Conservation (phyloP, 1,139 yeast species). For the Debaryomycetaceae sp. region DNA sequence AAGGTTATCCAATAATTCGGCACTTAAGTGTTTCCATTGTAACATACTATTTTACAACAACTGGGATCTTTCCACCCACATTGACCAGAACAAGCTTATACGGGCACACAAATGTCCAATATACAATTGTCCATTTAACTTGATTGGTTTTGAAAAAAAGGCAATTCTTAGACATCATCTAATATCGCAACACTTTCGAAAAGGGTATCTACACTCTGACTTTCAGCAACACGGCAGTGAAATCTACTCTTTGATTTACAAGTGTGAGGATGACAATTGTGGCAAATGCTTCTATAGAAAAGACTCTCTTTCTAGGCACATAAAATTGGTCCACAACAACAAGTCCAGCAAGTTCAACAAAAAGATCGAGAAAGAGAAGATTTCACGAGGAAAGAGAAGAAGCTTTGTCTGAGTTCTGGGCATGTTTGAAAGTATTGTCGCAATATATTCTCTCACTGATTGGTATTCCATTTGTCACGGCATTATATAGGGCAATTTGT, state of each 20-base stretch:
- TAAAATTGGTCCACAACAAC: constrained; percentile 43
- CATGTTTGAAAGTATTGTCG: neutral
- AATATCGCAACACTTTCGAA: constrained; percentile 47
- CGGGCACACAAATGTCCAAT: constrained; percentile 42
- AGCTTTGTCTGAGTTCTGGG: neutral
- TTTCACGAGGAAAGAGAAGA: neutral
- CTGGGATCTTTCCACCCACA: constrained; percentile 7
- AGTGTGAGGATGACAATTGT: constrained; percentile 31
- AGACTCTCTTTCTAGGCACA: constrained; percentile 55
- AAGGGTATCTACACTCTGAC: constrained; percentile 15
- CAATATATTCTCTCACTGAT: neutral
- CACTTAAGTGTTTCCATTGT: constrained; percentile 7
- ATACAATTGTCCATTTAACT: constrained; percentile 56
- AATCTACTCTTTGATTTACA: constrained; percentile 12
- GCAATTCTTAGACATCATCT: constrained; percentile 63
- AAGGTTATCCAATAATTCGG: neutral
- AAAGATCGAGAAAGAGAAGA: constrained; percentile 5
- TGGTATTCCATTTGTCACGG: no score
- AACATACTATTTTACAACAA: constrained; percentile 3
- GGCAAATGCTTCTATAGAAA: constrained; percentile 53
- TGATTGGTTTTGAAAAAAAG: constrained; percentile 56
- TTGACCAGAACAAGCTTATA: constrained; percentile 7
- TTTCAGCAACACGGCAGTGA: constrained; percentile 8
- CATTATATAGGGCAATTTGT: neutral
- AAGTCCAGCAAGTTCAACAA: constrained; percentile 9